Evolutionary conservation across 2,329 filamentous ascomycete genomes (phyloP).

Genomic region (Lasiodiplodia citricola): DNA sequence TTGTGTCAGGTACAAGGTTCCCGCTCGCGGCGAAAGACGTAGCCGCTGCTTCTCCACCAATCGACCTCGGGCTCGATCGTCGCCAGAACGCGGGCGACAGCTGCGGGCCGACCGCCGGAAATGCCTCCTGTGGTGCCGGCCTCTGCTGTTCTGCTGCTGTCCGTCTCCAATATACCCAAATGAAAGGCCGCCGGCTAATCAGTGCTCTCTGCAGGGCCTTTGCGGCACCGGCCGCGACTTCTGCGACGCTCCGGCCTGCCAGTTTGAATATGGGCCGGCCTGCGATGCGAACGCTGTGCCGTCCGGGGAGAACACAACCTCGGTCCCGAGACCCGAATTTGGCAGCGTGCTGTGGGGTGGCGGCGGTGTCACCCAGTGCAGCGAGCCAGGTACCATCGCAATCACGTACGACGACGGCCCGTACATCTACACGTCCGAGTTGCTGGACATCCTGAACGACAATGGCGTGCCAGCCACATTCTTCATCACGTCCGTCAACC

Average conservation of each 20-base stretch:
- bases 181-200: neutral
- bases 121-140: neutral
- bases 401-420: slow-evolving; percentile 73
- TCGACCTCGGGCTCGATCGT: neutral
- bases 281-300: slow-evolving; percentile 52
- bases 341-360: slow-evolving; percentile 64
- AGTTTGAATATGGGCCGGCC: slow-evolving; percentile 16
- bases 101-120: slow-evolving; percentile 17
- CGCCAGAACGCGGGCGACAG: slow-evolving; percentile 9
- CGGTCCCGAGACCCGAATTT: slow-evolving; percentile 57
- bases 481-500: slow-evolving; percentile 66
- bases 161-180: neutral
- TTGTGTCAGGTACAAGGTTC: slow-evolving; percentile 3
- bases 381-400: slow-evolving; percentile 63
- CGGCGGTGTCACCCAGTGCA: slow-evolving; percentile 61
- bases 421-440: slow-evolving; percentile 63
- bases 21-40: neutral
- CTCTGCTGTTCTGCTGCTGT: slow-evolving; percentile 19
- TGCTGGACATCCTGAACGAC: slow-evolving; percentile 64
- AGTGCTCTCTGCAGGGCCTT: slow-evolving; percentile 27
- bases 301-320: slow-evolving; percentile 61
- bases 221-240: slow-evolving; percentile 61
- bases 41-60: slow-evolving; percentile 11
- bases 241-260: slow-evolving; percentile 66
- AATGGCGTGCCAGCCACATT: slow-evolving; percentile 71